Conservation (phyloP, 116 monocot genomes). For the Phalaenopsis hybrid region DNA sequence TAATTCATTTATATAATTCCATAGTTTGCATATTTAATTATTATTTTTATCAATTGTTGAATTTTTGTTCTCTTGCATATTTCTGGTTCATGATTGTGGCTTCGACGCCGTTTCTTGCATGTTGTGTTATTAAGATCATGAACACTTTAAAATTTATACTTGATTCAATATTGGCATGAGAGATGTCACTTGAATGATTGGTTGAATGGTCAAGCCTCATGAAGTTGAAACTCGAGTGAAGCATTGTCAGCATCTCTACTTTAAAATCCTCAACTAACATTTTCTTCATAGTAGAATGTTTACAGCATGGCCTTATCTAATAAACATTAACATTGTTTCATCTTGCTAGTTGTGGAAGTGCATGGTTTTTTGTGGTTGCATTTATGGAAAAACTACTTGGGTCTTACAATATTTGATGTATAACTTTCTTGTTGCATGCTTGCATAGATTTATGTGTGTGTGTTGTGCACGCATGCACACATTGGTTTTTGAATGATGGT, state of each 20-base stretch:
- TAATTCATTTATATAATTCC: neutral
- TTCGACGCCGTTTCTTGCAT: neutral
- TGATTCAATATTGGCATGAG: neutral
- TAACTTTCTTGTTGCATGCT: no score
- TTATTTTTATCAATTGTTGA: neutral
- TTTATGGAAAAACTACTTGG: neutral
- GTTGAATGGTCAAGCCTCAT: neutral
- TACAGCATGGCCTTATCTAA: neutral
- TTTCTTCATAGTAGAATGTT: neutral
- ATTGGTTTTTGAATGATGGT: no score
- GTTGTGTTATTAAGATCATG: neutral
- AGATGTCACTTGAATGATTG: neutral
- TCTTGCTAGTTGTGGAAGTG: neutral
- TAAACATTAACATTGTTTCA: neutral
- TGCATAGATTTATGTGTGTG: no score
- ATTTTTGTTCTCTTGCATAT: neutral
- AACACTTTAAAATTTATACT: neutral
- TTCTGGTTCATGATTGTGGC: neutral
- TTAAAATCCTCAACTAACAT: neutral
- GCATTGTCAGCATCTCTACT: neutral
- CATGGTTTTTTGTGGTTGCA: neutral
- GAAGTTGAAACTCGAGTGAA: neutral
- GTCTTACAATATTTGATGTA: neutral
- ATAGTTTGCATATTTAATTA: neutral
- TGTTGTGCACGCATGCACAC: no score